phyloP scores from a whole-genome alignment of 805 yeast genomes.

The Yarrowia phangngaensis region DNA sequence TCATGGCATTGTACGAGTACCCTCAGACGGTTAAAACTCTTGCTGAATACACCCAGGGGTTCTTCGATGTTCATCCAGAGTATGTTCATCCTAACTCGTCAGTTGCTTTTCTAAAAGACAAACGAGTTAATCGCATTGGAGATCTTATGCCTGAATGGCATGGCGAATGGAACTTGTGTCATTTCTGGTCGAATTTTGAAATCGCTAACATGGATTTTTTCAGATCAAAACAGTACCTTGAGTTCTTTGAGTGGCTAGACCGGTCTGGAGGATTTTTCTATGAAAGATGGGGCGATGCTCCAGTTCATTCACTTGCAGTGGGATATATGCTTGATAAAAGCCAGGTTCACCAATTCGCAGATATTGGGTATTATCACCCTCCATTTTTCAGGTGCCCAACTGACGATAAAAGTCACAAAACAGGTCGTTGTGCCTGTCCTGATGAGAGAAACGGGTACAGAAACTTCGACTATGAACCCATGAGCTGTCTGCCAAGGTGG shows the following conservation, averaged over 20 bases:
- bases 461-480: slow-evolving; percentile 39
- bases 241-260: slow-evolving; percentile 66
- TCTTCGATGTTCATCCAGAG: slow-evolving; percentile 56
- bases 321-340: slow-evolving; percentile 53
- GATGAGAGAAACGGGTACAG: slow-evolving; percentile 32
- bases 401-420: slow-evolving; percentile 37
- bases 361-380: slow-evolving; percentile 71
- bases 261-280: slow-evolving; percentile 77
- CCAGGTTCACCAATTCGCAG: slow-evolving; percentile 73
- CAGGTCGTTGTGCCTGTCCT: slow-evolving; percentile 42
- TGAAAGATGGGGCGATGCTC: slow-evolving; percentile 96
- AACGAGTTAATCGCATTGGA: slow-evolving; percentile 44
- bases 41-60: slow-evolving; percentile 70
- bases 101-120: slow-evolving; percentile 53
- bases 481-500: slow-evolving; percentile 41
- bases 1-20: slow-evolving; percentile 78
- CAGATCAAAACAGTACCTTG: slow-evolving; percentile 63
- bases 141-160: slow-evolving; percentile 46
- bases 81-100: slow-evolving; percentile 62
- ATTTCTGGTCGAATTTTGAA: slow-evolving; percentile 85
- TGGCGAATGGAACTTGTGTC: slow-evolving; percentile 72
- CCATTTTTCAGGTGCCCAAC: slow-evolving; percentile 53
- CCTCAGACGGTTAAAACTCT: slow-evolving; percentile 79
- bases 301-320: slow-evolving; percentile 74
- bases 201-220: slow-evolving; percentile 71